A percentile compares a stretch with the other conserved stretches of the same genome.
Conservation (phyloP, 2,329 filamentous ascomycete species). For the Gaeumannomyces tritici region DNA sequence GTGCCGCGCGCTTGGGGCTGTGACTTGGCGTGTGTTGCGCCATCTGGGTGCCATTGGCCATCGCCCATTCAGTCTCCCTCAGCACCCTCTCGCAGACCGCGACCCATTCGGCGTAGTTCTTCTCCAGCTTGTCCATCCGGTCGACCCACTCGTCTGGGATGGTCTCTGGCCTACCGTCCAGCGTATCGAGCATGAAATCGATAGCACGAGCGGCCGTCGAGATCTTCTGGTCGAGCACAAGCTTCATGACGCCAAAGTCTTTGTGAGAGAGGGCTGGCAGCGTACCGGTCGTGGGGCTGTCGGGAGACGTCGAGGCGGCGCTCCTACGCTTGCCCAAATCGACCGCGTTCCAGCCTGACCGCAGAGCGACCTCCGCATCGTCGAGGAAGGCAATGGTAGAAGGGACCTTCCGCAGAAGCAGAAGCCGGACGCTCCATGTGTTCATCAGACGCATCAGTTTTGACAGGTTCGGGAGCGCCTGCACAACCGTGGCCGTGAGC, state of each 20-base stretch:
- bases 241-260: conserved; percentile 49
- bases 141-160: conserved; percentile 84
- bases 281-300: background rate
- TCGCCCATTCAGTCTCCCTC: conserved; percentile 51
- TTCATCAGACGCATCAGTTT: conserved; percentile 63
- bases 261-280: conserved; percentile 25
- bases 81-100: conserved; percentile 66
- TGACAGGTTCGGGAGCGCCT: conserved; percentile 73
- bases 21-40: background rate
- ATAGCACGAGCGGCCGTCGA: conserved; percentile 60
- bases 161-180: conserved; percentile 77
- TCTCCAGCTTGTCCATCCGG: conserved; percentile 70
- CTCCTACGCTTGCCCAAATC: conserved; percentile 1
- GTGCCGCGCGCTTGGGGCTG: background rate
- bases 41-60: background rate
- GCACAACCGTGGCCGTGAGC: conserved; percentile 84
- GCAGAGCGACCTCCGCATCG: conserved; percentile 56
- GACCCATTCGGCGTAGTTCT: conserved; percentile 71
- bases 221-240: conserved; percentile 59
- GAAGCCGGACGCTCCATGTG: conserved; percentile 68
- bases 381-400: conserved; percentile 54
- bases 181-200: conserved; percentile 75
- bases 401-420: conserved; percentile 66
- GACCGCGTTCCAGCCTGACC: conserved; percentile 49
- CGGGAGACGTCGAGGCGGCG: background rate